Base-by-base conservation (phyloP, 2,329 filamentous ascomycete genomes). In the Pseudocercospora fijiensis region DNA sequence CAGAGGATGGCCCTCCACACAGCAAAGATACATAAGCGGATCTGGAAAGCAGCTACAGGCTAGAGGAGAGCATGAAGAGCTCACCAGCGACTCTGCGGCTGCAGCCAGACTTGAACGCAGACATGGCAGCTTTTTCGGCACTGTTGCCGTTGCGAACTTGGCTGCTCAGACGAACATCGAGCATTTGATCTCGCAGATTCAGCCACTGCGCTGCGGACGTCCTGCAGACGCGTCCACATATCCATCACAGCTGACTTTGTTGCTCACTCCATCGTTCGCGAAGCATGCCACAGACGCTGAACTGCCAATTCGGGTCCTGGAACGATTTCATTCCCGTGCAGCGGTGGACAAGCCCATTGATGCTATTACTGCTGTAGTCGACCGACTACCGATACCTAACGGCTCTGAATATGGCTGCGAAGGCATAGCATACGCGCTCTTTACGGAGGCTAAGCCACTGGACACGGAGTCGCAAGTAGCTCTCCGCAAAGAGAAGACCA, bases 311-410 rank as follows among this genome's bases (percentile, higher is more conserved):
- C 43, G 62, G 11, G 63, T 73, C 13, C 51, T 73, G 9, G 6
- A 64, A 18, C 58, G 66, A 4, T 65, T 70, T 13, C 16, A 52
- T 16, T 33, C 58, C 16, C 61, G 65, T 28, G 63, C 60, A 20
- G 47, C 60, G 4, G 22, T 51, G 13, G 60, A 57, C 11, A 66
- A 68, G 41, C 52, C 63, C 3, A 20, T 74, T 16, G 66, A 72
- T 30, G 64, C 68, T n/a, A 60, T 71, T n/a, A 66, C 67, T 11
- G 74, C 72, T 7, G 69, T 76, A 18, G 72, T 76, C 6, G 74
- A 76, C 56, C 67, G 70, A 3, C 58, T 75, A 20, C 72, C 73
- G 1, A 53, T 64, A 18, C 53, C 53, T 4, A 45, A 55, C 18
- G 55, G 58, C 9, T 20, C 64, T 1, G 26, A 33, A 4, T 41